Percentiles rank a stretch among this genome's conserved stretches.
phyloP scores from a whole-genome alignment of 768 basidiomycete genomes.

The Mycena galopus region DNA sequence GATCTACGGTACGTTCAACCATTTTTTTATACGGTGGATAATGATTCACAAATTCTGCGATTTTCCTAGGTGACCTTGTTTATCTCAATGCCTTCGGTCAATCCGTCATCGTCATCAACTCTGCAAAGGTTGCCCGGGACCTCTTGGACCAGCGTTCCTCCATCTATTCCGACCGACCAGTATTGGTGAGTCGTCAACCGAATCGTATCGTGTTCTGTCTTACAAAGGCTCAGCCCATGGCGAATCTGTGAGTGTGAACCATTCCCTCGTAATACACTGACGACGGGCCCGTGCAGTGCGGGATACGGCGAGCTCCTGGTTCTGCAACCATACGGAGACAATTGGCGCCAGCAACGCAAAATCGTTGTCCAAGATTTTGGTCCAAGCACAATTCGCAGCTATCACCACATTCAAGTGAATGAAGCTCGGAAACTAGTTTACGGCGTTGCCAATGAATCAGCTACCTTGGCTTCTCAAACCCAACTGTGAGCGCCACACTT shows the following conservation, averaged over 20 bases:
- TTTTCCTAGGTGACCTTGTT: slow-evolving; percentile 6
- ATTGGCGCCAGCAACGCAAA: slow-evolving; percentile 23
- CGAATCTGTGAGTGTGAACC: slow-evolving; percentile 1
- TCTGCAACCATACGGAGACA: slow-evolving; percentile 5
- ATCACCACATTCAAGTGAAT: not conserved
- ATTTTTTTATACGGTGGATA: too few species aligned
- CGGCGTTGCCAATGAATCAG: not conserved
- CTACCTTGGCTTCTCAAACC: not conserved
- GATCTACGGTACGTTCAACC: not conserved
- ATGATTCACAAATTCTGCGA: not conserved
- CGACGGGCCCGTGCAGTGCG: not conserved
- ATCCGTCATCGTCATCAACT: not conserved
- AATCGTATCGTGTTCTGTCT: not conserved
- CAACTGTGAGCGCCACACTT: not conserved
- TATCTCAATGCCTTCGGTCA: not conserved
- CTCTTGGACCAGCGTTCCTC: slow-evolving; percentile 7
- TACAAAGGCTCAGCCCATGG: not conserved
- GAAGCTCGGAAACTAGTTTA: not conserved
- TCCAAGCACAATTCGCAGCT: not conserved
- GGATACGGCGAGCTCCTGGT: slow-evolving; percentile 1
- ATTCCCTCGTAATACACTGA: not conserved
- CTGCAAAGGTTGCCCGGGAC: not conserved
- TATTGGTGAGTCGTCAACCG: not conserved
- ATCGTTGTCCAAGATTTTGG: slow-evolving; percentile 15
- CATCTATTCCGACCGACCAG: slow-evolving; percentile 11